Base-by-base conservation (phyloP, 192 early-diverging fungal species). In the Coemansia sp. region DNA sequence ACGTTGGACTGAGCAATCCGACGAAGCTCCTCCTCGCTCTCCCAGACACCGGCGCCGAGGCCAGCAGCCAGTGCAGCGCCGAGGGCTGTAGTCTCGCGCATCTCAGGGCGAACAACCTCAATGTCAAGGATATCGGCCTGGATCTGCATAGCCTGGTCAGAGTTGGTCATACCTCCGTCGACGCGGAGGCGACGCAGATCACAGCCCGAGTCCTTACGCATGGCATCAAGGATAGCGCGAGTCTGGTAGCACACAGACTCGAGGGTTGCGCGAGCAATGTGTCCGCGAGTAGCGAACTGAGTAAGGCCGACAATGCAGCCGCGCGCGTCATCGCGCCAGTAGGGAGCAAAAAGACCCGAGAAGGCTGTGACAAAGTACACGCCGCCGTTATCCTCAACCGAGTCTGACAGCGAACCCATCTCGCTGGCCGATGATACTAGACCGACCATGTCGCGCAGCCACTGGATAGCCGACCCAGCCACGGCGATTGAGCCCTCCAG, bases 301-400 rank as follows among this genome's bases (percentile, higher is more conserved):
- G 95, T 96, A 48, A 98, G 78, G 7, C 95, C 95, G 65, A 91
- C 85, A 35, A 97, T 91, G 64, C 86, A 87, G 33, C 91, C 94
- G 44, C 94, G 89, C 19, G 93, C 95, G 79, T 96, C 95, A 46
- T 90, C 88, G 37, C 93, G 81, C 95, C 95, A 98, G 79, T 98
- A 93, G 3, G 95, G 95, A 13, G 95, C 95, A 87, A 93, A 96
- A 19, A 98, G 86, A 0, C 95, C 95, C 42, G 88, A 89, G 74
- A 98, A 96, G 0, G 95, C 95, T 0, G 95, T 93, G 37, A 98
- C 94, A 89, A 98, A 98, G 74, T 95, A 94, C 40, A 98, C 93
- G 44, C 92, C 94, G 41, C 91, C 93, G 17, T 89, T 95, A 66
- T 94, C 87, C 19, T 85, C 65, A 14, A 92, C 91, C 9, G 67